Evolutionary conservation across 2,329 filamentous ascomycete genomes (phyloP).

Genomic region (Talaromyces sp.): DNA sequence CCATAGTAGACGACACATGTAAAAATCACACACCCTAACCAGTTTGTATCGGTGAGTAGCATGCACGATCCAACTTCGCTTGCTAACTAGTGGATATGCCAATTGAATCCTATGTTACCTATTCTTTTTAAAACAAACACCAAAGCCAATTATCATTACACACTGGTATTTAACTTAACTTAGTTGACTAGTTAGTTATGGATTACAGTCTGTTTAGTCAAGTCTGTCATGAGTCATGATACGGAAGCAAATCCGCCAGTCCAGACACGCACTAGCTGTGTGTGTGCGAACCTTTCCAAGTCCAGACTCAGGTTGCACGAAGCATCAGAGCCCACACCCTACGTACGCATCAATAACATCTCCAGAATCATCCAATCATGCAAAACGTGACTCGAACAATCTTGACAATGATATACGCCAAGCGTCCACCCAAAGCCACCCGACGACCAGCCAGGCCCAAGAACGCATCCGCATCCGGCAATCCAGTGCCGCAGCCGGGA

Average conservation of each 20-base stretch:
- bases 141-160: no score
- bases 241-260: not conserved
- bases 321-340: not conserved
- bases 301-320: not conserved
- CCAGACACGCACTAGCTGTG: not conserved
- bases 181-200: no score
- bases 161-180: no score
- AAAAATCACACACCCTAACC: no score
- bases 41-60: not conserved
- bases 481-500: slow-evolving; percentile 7
- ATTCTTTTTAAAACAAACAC: no score
- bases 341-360: not conserved
- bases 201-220: not conserved
- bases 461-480: slow-evolving; percentile 3
- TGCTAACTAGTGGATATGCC: not conserved
- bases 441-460: not conserved
- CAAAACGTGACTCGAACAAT: not conserved
- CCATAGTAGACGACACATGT: no score
- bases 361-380: not conserved
- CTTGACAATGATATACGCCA: not conserved
- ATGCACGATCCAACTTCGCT: not conserved
- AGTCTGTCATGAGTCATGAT: not conserved
- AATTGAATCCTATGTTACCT: not conserved
- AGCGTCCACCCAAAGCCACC: not conserved
- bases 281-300: not conserved